phyloP scores from a whole-genome alignment of 78 protist genomes.

The Tieghemostelium lacteum region DNA sequence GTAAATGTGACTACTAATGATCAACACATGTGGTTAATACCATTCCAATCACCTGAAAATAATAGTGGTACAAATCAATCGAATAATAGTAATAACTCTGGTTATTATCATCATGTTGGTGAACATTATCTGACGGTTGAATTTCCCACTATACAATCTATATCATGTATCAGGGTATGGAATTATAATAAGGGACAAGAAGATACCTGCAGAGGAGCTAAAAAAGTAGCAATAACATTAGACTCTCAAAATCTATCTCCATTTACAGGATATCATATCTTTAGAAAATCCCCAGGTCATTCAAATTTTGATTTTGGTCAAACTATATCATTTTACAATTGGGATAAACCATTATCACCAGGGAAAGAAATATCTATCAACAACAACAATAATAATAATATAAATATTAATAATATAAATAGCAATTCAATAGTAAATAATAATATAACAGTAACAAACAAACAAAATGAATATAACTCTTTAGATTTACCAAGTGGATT shows the following conservation, averaged over 20 bases:
- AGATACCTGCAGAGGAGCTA: slow-evolving; percentile 77
- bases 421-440: slow-evolving; percentile 2
- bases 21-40: slow-evolving; percentile 86
- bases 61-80: too few species aligned
- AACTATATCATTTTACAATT: slow-evolving; percentile 56
- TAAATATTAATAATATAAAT: too few species aligned
- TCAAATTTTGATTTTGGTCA: slow-evolving; percentile 53
- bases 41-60: slow-evolving; percentile 64
- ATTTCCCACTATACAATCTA: background rate
- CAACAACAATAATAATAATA: too few species aligned
- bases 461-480: background rate
- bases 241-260: slow-evolving; percentile 53
- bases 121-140: slow-evolving; percentile 51
- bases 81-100: too few species aligned
- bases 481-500: background rate
- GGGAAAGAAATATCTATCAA: too few species aligned
- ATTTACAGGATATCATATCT: slow-evolving; percentile 42
- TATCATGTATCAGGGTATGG: slow-evolving; percentile 84
- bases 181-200: slow-evolving; percentile 88
- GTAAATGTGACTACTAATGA: slow-evolving; percentile 44
- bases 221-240: slow-evolving; percentile 13
- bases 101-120: too few species aligned
- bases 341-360: slow-evolving; percentile 9
- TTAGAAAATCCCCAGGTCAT: slow-evolving; percentile 81
- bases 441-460: background rate